Base-by-base conservation (phyloP, 2,329 filamentous ascomycete species). In the Alternaria arborescens region DNA sequence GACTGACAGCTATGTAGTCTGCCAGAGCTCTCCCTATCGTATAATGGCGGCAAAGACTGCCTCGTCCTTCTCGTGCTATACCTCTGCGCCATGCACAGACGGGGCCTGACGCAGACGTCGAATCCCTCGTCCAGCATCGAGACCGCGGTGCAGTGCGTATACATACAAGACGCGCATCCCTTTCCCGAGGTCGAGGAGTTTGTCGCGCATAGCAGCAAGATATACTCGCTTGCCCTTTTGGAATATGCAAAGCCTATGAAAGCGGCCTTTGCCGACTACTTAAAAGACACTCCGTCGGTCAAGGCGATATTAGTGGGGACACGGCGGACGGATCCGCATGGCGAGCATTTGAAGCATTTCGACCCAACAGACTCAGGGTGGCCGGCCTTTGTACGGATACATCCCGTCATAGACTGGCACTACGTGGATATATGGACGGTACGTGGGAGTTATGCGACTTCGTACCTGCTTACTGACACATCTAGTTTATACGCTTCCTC, bases 41-140 rank as follows among this genome's bases (percentile, higher is more conserved):
- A 97, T 81, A 99, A 99, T 72, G 95, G 95, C 75, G 95, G 95
- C 62, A 99, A 99, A 79, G 95, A 98, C 84, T 98, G 94, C 73
- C 90, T 98, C 18, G 94, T 98, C 54, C 88, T 98, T 18, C 85
- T 98, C 7, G 86, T 97, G 72, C 84, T 98, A 66, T 92, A 97
- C 74, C 89, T 98, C 68, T 89, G 90, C 63, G 83, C 83, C 20
- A 78, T 89, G 1, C 81, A 84, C 69, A 71, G 70, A 36, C 73
- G 76, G 43, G 70, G 70, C 53, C 71, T 76, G 20, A 66, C 69
- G 30, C 62, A 64, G 48, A 58, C 71, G 40, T 51, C 64, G 7
- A 59, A 68, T 32, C 70, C 68, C 20, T 67, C 65, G 6, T 65
- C 65, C 22, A 64, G 62, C 54, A 64, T 69, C 63, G 66, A 70